phyloP scores from a whole-genome alignment of 1,284 basidiomycete species.

The Ustilago crameri region DNA sequence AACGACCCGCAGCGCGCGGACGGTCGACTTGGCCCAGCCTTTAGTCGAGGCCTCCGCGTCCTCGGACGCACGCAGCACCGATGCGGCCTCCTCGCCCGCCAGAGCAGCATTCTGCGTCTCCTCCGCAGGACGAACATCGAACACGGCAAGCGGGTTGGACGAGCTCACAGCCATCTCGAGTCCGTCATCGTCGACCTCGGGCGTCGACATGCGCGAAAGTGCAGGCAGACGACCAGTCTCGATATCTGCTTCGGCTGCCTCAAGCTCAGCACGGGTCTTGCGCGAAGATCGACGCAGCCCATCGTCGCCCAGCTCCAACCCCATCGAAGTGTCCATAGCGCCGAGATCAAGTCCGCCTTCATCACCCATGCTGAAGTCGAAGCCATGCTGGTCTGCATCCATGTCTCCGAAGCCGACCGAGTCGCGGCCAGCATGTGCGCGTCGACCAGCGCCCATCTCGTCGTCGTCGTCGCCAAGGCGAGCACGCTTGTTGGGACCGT shows the following conservation, averaged over 20 bases:
- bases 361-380: conserved; percentile 33
- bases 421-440: conserved; percentile 30
- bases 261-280: conserved; percentile 30
- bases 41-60: conserved; percentile 70
- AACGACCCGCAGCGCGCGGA: conserved; percentile 86
- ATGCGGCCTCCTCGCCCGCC: conserved; percentile 68
- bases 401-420: conserved; percentile 48
- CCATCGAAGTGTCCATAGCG: conserved; percentile 22
- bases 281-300: conserved; percentile 46
- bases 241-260: conserved; percentile 29
- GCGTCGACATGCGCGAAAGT: conserved; percentile 57
- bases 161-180: conserved; percentile 74
- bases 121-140: conserved; percentile 75
- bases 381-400: conserved; percentile 26
- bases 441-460: conserved; percentile 66
- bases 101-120: conserved; percentile 58
- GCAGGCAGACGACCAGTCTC: conserved; percentile 49
- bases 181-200: conserved; percentile 76
- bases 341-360: conserved; percentile 34
- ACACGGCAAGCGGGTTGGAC: conserved; percentile 81
- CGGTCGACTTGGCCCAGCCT: conserved; percentile 87
- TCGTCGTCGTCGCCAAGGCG: conserved; percentile 42
- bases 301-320: conserved; percentile 35
- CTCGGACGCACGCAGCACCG: conserved; percentile 68
- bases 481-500: conserved; percentile 61